Percentiles rank a stretch among this genome's conserved stretches.
phyloP scores from a whole-genome alignment of 192 early-diverging fungal species.

The Pilaira anomala region DNA sequence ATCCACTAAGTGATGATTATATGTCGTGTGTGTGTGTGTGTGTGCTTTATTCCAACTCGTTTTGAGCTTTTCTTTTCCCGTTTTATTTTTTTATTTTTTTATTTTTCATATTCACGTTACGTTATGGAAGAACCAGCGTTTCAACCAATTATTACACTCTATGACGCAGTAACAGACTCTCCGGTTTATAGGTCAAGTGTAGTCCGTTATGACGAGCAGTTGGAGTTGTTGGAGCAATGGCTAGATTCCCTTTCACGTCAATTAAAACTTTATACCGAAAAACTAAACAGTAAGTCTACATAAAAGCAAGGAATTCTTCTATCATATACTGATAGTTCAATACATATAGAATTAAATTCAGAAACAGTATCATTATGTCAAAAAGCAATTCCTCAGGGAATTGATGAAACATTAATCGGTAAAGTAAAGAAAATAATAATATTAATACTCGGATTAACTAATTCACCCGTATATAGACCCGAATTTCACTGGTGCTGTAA shows the following conservation, averaged over 20 bases:
- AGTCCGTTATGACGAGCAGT: slow-evolving; percentile 53
- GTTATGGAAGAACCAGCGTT: slow-evolving; percentile 6
- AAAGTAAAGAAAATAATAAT: slow-evolving; percentile 1
- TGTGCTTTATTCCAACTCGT: too few species aligned
- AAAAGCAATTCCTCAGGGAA: slow-evolving; percentile 26
- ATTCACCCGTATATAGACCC: slow-evolving; percentile 29
- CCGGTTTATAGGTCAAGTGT: slow-evolving; percentile 53
- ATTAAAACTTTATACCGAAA: slow-evolving; percentile 39
- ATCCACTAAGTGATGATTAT: too few species aligned
- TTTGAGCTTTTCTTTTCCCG: too few species aligned
- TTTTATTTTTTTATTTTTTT: background rate
- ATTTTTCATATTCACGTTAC: too few species aligned
- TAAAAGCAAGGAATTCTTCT: background rate
- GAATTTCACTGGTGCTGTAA: slow-evolving; percentile 47
- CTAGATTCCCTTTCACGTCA: slow-evolving; percentile 41
- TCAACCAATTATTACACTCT: slow-evolving; percentile 32
- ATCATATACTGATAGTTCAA: background rate
- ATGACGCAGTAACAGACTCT: slow-evolving; percentile 52
- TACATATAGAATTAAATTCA: slow-evolving; percentile 39
- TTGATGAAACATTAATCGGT: slow-evolving; percentile 40
- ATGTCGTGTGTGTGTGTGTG: too few species aligned
- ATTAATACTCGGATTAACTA: slow-evolving; percentile 15
- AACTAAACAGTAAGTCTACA: slow-evolving; percentile 37
- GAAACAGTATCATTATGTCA: slow-evolving; percentile 34
- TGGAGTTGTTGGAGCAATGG: slow-evolving; percentile 56